Conservation (phyloP, 441 rosid species). For the Flueggea neowawraea region DNA sequence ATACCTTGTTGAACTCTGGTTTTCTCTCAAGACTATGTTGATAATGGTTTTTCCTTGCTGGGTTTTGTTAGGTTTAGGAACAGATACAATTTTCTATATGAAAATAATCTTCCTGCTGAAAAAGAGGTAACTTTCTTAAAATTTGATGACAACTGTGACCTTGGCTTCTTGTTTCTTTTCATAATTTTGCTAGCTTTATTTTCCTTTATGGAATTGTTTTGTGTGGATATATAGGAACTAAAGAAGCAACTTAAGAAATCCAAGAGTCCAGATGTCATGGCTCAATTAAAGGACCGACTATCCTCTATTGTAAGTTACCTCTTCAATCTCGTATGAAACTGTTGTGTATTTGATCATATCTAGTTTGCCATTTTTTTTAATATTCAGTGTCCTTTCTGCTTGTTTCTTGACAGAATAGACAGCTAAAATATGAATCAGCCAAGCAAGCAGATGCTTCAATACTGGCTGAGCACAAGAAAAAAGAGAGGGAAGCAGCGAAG, state of each 20-base stretch:
- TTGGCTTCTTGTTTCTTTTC: neutral
- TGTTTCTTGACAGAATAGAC: slow-evolving; percentile 53
- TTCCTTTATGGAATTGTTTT: neutral
- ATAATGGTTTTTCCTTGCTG: neutral
- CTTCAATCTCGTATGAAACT: neutral
- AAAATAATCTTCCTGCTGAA: slow-evolving; percentile 66
- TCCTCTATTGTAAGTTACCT: slow-evolving; percentile 60
- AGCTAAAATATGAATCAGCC: slow-evolving; percentile 56
- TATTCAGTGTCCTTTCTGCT: neutral
- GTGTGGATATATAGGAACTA: slow-evolving; percentile 40
- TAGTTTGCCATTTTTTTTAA: neutral
- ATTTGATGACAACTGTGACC: neutral
- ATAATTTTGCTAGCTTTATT: slow-evolving; percentile 4
- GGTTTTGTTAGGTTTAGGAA: slow-evolving; percentile 58
- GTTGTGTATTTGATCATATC: neutral
- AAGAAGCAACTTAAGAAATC: slow-evolving; percentile 60
- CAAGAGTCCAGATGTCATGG: slow-evolving; percentile 41
- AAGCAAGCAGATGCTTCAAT: slow-evolving; percentile 54
- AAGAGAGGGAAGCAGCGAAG: slow-evolving; percentile 84
- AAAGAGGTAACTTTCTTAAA: slow-evolving; percentile 52
- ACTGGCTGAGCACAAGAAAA: slow-evolving; percentile 72
- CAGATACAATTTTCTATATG: slow-evolving; percentile 67
- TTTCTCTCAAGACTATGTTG: neutral
- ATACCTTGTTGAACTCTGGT: no score
- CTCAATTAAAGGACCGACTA: slow-evolving; percentile 43